Base-by-base conservation (phyloP, 768 basidiomycete species). In the Kwoniella sp. region DNA sequence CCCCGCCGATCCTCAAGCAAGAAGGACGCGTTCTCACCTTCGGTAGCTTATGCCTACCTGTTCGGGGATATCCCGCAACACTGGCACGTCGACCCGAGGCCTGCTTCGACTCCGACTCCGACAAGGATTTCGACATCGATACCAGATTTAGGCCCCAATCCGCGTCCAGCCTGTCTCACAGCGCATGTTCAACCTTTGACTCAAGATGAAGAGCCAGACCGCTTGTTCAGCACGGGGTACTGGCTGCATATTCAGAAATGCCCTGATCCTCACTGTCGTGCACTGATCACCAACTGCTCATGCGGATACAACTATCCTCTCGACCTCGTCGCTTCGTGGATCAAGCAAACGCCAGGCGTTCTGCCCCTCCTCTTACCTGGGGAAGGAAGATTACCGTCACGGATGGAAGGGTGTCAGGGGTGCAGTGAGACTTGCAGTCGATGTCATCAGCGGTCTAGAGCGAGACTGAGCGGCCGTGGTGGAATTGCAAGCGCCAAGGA, bases 371-470 rank as follows among this genome's bases (percentile, higher is more conserved):
- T 58, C 2, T 15, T 47, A 48, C 0, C 3, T 13, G 57, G 57
- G 25, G 57, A 58, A n/a, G 9, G 23, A 1, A 58, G 41, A 20
- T 28, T 58, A 26, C 57, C 28, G 5, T 22, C 22, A 13, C 13
- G 57, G 26, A 29, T 17, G 17, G 57, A 31, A 22, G 57, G 4
- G 15, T 58, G 57, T 48, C 12, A 48, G 15, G 4, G 20, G n/a
- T 58, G 57, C 20, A 58, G 47, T 48, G 28, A 37, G 25, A 58
- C 20, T 11, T 58, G 57, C 48, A 58, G 57, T 31, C 25, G 57
- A 58, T 58, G 57, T 58, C 57, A 58, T 48, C 57, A 47, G 41
- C 8, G 41, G 20, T 45, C 41, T 11, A 7, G 41, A 45, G 5
- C 41, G 8, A 45, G 20, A 20, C 20, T 17, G 41, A 45, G 34